Evolutionary conservation across 345 rosid genomes (phyloP).

Genomic region (Iberis pinnata): DNA sequence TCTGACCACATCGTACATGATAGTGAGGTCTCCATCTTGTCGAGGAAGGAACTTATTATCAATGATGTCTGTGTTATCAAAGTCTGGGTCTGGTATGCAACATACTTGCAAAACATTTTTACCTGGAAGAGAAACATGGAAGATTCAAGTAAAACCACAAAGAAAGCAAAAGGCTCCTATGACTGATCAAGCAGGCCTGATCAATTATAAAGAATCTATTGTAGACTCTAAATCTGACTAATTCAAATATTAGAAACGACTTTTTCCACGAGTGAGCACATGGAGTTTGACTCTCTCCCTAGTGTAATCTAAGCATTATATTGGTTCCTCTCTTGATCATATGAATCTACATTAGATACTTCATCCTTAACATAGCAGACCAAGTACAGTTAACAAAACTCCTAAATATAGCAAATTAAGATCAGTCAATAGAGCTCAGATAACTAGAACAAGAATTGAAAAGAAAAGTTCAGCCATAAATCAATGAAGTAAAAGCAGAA

Average conservation of each 20-base stretch:
- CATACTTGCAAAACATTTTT: conserved; percentile 51
- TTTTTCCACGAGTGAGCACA: conserved; percentile 14
- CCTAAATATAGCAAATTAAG: no score
- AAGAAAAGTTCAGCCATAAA: no score
- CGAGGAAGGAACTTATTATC: conserved; percentile 51
- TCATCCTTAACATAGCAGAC: conserved; percentile 6
- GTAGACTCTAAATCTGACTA: conserved; percentile 5
- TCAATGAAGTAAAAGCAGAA: background rate
- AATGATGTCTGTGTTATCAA: conserved; percentile 30
- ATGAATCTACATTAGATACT: conserved; percentile 7
- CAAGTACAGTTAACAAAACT: no score
- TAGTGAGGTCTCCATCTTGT: conserved; percentile 69
- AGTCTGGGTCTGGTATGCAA: conserved; percentile 40
- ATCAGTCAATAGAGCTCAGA: no score
- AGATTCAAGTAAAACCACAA: background rate
- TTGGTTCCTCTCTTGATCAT: background rate
- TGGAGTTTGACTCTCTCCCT: conserved; percentile 20
- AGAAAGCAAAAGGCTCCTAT: conserved; percentile 4
- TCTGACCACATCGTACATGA: conserved; percentile 74
- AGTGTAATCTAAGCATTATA: background rate
- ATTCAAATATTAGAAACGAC: conserved; percentile 18
- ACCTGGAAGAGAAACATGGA: conserved; percentile 34
- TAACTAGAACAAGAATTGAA: no score
- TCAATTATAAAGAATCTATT: background rate
- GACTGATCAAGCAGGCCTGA: conserved; percentile 4